Conservation (phyloP, 768 basidiomycete species). For the Phaffia tasmanica region DNA sequence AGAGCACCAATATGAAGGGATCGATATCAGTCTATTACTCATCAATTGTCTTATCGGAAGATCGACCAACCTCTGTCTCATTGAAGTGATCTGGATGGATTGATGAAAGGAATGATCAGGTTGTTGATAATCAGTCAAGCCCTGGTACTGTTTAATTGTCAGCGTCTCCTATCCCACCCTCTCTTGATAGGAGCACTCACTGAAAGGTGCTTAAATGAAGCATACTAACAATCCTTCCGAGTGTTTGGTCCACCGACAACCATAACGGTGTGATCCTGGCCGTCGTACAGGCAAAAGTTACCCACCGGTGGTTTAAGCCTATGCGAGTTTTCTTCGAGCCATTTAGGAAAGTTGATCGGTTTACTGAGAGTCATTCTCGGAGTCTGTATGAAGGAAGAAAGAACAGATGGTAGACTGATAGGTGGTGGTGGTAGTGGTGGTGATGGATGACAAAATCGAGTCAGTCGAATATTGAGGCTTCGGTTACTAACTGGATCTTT, state of each 20-base stretch:
- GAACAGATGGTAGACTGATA: too few relatives aligned
- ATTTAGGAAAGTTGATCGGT: conserved; percentile 79
- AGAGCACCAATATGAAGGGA: not conserved
- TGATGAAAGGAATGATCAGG: not conserved
- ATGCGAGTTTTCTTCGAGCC: conserved; percentile 71
- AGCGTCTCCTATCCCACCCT: too few relatives aligned
- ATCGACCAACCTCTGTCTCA: conserved; percentile 62
- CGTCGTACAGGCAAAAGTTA: conserved; percentile 44
- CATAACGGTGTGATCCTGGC: conserved; percentile 87
- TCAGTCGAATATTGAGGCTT: too few relatives aligned
- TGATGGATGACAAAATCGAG: too few relatives aligned
- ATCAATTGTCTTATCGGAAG: not conserved
- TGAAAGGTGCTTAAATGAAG: not conserved
- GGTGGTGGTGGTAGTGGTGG: too few relatives aligned
- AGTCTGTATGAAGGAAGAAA: too few relatives aligned
- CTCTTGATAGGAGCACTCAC: not conserved
- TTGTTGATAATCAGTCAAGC: not conserved
- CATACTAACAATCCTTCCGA: conserved; percentile 44
- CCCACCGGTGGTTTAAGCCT: conserved; percentile 73
- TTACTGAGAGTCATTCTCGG: conserved; percentile 56
- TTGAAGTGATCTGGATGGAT: conserved; percentile 75
- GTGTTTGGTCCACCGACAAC: conserved; percentile 91
- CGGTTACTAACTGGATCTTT: too few relatives aligned
- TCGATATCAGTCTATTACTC: not conserved
- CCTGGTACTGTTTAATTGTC: too few relatives aligned